phyloP scores from a whole-genome alignment of 768 basidiomycete species.

The Candolleomyces aberdarensis region DNA sequence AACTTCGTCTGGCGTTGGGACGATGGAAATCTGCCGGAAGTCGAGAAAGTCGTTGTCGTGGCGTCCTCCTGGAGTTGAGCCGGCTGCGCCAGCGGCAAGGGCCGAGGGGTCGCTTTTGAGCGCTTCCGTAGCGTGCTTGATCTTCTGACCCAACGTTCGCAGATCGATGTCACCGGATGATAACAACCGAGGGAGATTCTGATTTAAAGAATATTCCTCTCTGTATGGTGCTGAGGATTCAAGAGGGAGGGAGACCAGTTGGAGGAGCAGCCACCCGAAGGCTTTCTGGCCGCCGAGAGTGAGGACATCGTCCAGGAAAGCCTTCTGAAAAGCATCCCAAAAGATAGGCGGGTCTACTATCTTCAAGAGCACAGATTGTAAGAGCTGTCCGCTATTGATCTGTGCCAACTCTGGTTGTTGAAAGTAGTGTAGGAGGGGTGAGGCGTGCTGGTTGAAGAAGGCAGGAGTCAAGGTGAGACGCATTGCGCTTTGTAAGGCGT shows the following conservation, averaged over 20 bases:
- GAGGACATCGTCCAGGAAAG: slow-evolving; percentile 32
- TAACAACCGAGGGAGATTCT: slow-evolving; percentile 25
- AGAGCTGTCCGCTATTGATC: slow-evolving; percentile 39
- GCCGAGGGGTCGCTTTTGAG: not conserved
- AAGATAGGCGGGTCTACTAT: slow-evolving; percentile 53
- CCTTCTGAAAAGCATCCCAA: slow-evolving; percentile 37
- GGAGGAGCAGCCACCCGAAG: slow-evolving; percentile 49
- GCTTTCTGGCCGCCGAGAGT: slow-evolving; percentile 29
- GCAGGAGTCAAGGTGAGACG: slow-evolving; percentile 29
- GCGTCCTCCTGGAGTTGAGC: slow-evolving; percentile 53
- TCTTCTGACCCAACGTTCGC: slow-evolving; percentile 30
- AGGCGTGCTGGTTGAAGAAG: slow-evolving; percentile 43
- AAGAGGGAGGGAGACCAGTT: slow-evolving; percentile 40
- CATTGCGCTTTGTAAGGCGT: slow-evolving; percentile 38
- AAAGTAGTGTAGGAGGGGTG: slow-evolving; percentile 30
- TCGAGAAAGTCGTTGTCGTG: slow-evolving; percentile 68
- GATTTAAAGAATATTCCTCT: slow-evolving; percentile 29
- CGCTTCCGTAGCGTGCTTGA: slow-evolving; percentile 30
- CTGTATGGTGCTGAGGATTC: slow-evolving; percentile 34
- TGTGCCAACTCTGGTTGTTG: slow-evolving; percentile 35
- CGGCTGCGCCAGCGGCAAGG: slow-evolving; percentile 3
- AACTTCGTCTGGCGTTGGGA: slow-evolving; percentile 62
- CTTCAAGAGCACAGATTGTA: slow-evolving; percentile 33
- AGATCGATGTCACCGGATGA: slow-evolving; percentile 20
- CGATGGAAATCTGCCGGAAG: slow-evolving; percentile 58